Evolutionary conservation across 78 protist species (phyloP).

Genomic region (Planoprotostelium fungivorum): DNA sequence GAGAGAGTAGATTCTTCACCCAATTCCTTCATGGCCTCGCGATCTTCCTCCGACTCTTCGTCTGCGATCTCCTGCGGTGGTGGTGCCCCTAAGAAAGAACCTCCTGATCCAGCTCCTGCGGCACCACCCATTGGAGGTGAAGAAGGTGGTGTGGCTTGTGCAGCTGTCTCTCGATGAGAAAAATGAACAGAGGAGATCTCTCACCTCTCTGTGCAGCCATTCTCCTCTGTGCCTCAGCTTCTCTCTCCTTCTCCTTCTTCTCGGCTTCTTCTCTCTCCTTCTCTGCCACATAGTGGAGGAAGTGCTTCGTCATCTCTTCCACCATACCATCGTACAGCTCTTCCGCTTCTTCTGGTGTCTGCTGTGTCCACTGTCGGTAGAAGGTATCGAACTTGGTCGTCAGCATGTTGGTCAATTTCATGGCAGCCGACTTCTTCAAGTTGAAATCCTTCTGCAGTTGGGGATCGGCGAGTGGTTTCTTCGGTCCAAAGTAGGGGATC

Average conservation of each 20-base stretch:
- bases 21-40: neutral
- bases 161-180: neutral
- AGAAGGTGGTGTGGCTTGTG: neutral
- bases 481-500: neutral
- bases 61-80: neutral
- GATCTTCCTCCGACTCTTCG: neutral
- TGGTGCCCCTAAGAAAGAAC: no score
- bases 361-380: neutral
- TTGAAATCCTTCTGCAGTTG: neutral
- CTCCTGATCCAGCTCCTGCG: no score
- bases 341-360: neutral
- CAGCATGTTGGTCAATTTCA: neutral
- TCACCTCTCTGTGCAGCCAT: neutral
- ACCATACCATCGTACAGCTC: neutral
- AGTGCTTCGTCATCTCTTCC: neutral
- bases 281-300: conserved; percentile 2
- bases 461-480: neutral
- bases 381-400: neutral
- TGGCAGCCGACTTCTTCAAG: neutral
- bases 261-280: conserved; percentile 11
- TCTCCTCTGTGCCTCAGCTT: neutral
- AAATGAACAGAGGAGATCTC: neutral
- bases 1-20: no score
- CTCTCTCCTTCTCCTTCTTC: conserved; percentile 19
- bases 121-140: no score